A percentile compares a stretch with the other conserved stretches of the same genome.
These are phyloP conservation scores for Phanerochaete sordida DNA, from an alignment of 768 basidiomycete species.

Conservation along the genomic window DNA sequence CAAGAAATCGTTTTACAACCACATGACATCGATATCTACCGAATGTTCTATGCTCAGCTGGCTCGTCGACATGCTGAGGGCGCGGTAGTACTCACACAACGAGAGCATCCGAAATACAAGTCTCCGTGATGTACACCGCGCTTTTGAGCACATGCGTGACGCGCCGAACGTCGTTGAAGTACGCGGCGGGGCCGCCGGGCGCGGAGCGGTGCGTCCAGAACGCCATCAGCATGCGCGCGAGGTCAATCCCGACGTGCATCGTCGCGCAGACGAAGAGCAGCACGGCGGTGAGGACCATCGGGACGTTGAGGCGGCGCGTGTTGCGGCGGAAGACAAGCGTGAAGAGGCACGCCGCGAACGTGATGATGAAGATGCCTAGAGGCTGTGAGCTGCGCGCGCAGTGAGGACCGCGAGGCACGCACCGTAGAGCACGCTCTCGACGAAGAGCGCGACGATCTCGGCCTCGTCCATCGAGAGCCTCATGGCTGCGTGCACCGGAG, in stretches of 20 bases:
- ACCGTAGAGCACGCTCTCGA: slow-evolving; percentile 9
- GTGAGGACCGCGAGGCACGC: neutral
- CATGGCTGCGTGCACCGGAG: neutral
- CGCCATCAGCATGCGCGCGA: slow-evolving; percentile 1
- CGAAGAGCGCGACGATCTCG: slow-evolving; percentile 6
- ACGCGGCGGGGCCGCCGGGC: slow-evolving; percentile 1
- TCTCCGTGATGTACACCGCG: slow-evolving; percentile 10
- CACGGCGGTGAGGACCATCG: slow-evolving; percentile 8
- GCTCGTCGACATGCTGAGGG: neutral
- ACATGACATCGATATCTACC: slow-evolving; percentile 11
- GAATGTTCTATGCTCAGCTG: neutral
- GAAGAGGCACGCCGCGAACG: slow-evolving; percentile 5
- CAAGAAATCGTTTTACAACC: neutral
- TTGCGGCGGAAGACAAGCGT: slow-evolving; percentile 2
- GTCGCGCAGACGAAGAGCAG: slow-evolving; percentile 7
- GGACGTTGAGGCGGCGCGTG: neutral
- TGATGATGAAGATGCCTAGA: slow-evolving; percentile 2
- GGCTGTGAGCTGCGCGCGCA: neutral
- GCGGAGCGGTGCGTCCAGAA: neutral
- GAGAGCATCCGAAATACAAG: slow-evolving; percentile 6
- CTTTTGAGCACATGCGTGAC: slow-evolving; percentile 8
- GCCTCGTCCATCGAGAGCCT: slow-evolving; percentile 2
- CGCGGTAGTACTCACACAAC: slow-evolving; percentile 3
- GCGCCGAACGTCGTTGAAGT: neutral
- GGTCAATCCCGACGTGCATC: slow-evolving; percentile 9